Evolutionary conservation across 306 rosid species (phyloP), one percentile per base, ranked within the genome.

Genomic region (Vigna mungo): DNA sequence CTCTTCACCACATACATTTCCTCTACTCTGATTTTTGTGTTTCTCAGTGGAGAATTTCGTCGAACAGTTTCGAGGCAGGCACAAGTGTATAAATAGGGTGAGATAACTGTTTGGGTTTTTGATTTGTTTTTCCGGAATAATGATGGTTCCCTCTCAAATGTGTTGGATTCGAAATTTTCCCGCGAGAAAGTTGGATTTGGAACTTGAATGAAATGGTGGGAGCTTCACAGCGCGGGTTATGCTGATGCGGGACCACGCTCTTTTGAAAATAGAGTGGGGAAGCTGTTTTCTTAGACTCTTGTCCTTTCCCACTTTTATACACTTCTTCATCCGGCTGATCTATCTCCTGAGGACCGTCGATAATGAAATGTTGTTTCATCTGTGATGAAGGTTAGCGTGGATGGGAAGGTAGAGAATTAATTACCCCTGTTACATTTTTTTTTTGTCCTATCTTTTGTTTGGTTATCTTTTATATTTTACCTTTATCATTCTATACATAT

Each of bases 1-100:
- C 98, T 70, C 88, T 95, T 95, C 27, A 95, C 97, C 6, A 95
- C 98, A 6, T 91, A 93, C 98, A 93, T 93, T 0, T 39, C 5
- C 0, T 6, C 46, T 8, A 9, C 44, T 39, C 11, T 58, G 2
- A 20, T 6, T 7, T 52, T 12, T 23, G 10, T 34, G 43, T 32
- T 1, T 13, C 7, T 25, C 68, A 15, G 21, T n/a, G 70, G 68
- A 70, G 84, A 84, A 68, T 88, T 85, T 81, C 63, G 68, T 80
- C 93, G 81, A 93, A 84, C 90, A 75, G 87, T 81, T 88, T 13
- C 7, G 32, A 82, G 20, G 86, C 92, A 52, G 16, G 21, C 18
- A 13, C 9, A 2, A 46, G 23, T 3, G 36, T 56, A 23, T 71
- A 70, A 60, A 9, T 79, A 79, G 65, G 51, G 23, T 0, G 2